A percentile compares a stretch with the other conserved stretches of the same genome.
phyloP scores from a whole-genome alignment of 371 early-diverging fungal genomes.

The Capillidium heterosporum region DNA sequence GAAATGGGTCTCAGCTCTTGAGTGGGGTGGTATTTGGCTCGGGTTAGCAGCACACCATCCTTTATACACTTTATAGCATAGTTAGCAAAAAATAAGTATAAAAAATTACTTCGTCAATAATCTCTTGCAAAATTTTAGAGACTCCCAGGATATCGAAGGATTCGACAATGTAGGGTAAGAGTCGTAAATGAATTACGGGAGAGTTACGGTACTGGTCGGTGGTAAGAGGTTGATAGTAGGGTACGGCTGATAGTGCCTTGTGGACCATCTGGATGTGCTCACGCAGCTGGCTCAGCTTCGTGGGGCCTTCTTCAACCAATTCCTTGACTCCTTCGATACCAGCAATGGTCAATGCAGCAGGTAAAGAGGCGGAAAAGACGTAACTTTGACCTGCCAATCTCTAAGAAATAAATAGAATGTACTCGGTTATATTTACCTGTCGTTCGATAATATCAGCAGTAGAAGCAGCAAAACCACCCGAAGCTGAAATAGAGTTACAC shows the following conservation, averaged over 20 bases:
- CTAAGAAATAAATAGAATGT: slow-evolving; percentile 18
- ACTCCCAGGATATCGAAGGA: slow-evolving; percentile 21
- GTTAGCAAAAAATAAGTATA: background rate
- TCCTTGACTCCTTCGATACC: slow-evolving; percentile 70
- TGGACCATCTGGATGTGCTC: slow-evolving; percentile 9
- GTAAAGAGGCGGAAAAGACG: slow-evolving; percentile 97
- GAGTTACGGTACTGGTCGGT: slow-evolving; percentile 29
- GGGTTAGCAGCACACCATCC: slow-evolving; percentile 62
- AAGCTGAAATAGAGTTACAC: slow-evolving; percentile 61
- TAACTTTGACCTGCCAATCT: slow-evolving; percentile 87
- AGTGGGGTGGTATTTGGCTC: slow-evolving; percentile 69
- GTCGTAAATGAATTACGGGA: slow-evolving; percentile 50
- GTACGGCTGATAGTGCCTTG: slow-evolving; percentile 17
- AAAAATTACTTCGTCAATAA: slow-evolving; percentile 49
- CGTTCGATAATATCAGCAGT: slow-evolving; percentile 80
- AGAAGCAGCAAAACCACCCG: slow-evolving; percentile 96
- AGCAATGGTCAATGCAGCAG: slow-evolving; percentile 85
- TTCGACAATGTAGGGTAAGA: slow-evolving; percentile 23
- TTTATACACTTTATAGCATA: slow-evolving; percentile 23
- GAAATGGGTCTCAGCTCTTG: slow-evolving; percentile 60
- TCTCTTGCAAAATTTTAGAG: slow-evolving; percentile 52
- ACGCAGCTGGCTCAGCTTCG: slow-evolving; percentile 9
- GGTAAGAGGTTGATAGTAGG: slow-evolving; percentile 13
- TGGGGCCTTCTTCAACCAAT: slow-evolving; percentile 21
- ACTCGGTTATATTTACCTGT: slow-evolving; percentile 18